Percentiles rank a stretch among this genome's conserved stretches.
Evolutionary conservation across 2,329 filamentous ascomycete species (phyloP).

Genomic region (Aspergillus sergii): DNA sequence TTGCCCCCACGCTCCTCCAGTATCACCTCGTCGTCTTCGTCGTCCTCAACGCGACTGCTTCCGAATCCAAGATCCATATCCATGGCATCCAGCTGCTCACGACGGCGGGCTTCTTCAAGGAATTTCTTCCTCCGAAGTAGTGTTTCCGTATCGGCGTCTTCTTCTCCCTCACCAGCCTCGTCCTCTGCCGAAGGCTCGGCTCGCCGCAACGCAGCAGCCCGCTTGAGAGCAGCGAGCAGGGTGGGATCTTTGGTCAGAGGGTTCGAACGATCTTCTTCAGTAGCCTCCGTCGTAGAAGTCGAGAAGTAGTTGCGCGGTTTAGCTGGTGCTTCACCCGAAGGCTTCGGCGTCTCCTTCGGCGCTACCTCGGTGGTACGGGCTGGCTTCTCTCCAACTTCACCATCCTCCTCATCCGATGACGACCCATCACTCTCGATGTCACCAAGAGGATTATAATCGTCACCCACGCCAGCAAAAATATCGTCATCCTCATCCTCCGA

Average conservation of each 20-base stretch:
- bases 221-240: slow-evolving; percentile 81
- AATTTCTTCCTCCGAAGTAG: slow-evolving; percentile 73
- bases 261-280: slow-evolving; percentile 46
- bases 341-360: slow-evolving; percentile 12
- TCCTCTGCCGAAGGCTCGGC: slow-evolving; percentile 46
- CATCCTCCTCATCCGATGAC: slow-evolving; percentile 36
- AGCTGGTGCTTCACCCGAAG: slow-evolving; percentile 14
- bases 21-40: slow-evolving; percentile 72
- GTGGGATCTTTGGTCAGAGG: slow-evolving; percentile 69
- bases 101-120: slow-evolving; percentile 60
- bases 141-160: slow-evolving; percentile 61
- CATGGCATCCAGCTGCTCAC: slow-evolving; percentile 76
- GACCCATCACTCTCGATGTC: slow-evolving; percentile 52
- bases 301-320: slow-evolving; percentile 53
- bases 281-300: slow-evolving; percentile 48
- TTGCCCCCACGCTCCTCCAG: slow-evolving; percentile 47
- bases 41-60: slow-evolving; percentile 80
- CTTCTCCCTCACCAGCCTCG: slow-evolving; percentile 42
- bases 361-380: slow-evolving; percentile 4
- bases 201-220: slow-evolving; percentile 67
- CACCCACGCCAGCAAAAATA: slow-evolving; percentile 64
- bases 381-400: slow-evolving; percentile 18
- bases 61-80: slow-evolving; percentile 97
- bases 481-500: slow-evolving; percentile 57
- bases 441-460: slow-evolving; percentile 63